Evolutionary conservation across 225 moss, liverwort and hornwort species (phyloP).

Genomic region (Rhytidiadelphus loreus): DNA sequence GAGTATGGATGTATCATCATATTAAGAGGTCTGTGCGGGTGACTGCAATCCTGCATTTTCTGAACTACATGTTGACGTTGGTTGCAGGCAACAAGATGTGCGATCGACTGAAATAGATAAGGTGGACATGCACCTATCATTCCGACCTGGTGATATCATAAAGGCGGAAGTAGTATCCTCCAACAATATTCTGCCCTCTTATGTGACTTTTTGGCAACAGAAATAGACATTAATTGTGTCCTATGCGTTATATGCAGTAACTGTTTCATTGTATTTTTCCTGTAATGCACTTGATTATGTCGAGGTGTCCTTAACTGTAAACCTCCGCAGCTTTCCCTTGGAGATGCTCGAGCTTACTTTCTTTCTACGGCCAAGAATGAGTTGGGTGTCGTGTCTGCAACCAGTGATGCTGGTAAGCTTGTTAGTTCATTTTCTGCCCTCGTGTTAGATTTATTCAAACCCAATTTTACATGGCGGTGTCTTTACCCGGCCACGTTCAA

Average conservation of each 20-base stretch:
- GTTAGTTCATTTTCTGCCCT: background rate
- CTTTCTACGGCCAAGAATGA: constrained; percentile 91
- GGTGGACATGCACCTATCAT: constrained; percentile 89
- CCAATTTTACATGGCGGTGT: background rate
- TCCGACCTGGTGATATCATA: constrained; percentile 87
- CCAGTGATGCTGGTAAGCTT: constrained; percentile 68
- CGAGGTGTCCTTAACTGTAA: constrained; percentile 16
- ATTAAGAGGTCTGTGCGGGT: background rate
- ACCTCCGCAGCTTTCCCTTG: constrained; percentile 63
- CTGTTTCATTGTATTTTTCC: background rate
- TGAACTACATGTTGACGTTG: background rate
- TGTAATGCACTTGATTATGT: background rate
- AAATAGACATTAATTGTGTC: background rate
- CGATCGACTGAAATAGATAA: constrained; percentile 94
- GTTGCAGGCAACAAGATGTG: constrained; percentile 88
- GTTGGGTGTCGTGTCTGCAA: constrained; percentile 92
- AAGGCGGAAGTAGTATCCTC: constrained; percentile 95
- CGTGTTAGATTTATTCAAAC: background rate
- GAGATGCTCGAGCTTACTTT: constrained; percentile 94
- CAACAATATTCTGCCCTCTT: background rate
- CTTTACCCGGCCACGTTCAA: background rate
- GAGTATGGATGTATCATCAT: background rate
- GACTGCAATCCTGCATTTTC: background rate
- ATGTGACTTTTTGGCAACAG: background rate
- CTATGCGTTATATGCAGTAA: background rate